Percentiles rank a stretch among this genome's conserved stretches.
These are phyloP conservation scores for Grosmannia huntii DNA, from an alignment of 2,329 filamentous ascomycete genomes.

Conservation along the genomic window DNA sequence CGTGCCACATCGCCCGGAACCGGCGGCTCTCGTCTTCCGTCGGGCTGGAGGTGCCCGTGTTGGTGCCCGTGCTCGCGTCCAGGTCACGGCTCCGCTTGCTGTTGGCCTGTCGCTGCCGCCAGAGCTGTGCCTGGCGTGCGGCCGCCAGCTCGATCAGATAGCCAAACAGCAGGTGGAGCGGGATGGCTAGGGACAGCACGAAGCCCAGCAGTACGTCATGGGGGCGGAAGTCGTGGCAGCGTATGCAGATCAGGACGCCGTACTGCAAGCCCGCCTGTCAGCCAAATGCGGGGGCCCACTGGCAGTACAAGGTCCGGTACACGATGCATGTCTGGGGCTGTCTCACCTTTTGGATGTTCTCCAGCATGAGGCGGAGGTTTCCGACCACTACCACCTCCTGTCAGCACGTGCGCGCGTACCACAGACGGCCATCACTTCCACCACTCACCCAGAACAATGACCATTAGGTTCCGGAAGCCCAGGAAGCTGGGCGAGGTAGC, in stretches of 20 bases:
- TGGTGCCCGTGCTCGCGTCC: too few relatives aligned
- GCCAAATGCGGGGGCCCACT: not conserved
- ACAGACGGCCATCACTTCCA: not conserved
- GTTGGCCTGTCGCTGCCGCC: constrained; percentile 35
- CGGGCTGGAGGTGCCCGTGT: constrained; percentile 30
- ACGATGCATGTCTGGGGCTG: not conserved
- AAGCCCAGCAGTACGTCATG: constrained; percentile 66
- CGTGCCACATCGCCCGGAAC: constrained; percentile 66
- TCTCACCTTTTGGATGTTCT: constrained; percentile 82
- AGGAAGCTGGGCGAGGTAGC: constrained; percentile 67
- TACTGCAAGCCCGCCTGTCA: constrained; percentile 42
- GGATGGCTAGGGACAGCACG: constrained; percentile 73
- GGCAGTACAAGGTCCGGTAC: not conserved
- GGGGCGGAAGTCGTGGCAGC: constrained; percentile 74
- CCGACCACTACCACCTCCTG: constrained; percentile 61
- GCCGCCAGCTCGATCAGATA: constrained; percentile 81
- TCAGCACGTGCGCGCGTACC: not conserved
- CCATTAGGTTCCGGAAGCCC: constrained; percentile 92
- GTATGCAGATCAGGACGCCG: constrained; percentile 83
- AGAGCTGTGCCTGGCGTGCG: constrained; percentile 62
- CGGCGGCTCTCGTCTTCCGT: constrained; percentile 49
- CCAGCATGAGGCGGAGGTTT: constrained; percentile 87
- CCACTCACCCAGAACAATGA: constrained; percentile 69
- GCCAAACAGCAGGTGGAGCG: constrained; percentile 79
- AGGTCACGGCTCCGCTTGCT: too few relatives aligned